Evolutionary conservation across 306 rosid species (phyloP), one percentile per base, ranked within the genome.

Genomic region (Acacia confusa): DNA sequence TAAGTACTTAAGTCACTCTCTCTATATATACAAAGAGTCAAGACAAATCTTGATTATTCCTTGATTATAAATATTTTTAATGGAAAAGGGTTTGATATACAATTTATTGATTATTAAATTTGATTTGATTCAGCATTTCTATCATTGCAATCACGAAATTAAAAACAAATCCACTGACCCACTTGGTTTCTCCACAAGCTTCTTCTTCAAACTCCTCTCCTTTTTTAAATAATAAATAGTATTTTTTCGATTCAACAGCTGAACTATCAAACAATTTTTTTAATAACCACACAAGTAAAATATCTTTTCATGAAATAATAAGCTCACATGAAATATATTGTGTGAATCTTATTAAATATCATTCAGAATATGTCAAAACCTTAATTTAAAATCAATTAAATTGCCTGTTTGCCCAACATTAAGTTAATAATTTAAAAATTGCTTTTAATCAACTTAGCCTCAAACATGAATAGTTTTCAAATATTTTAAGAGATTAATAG

Each of bases 1-100:
- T 34, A 34, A 34, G 0, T 34, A 4, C 3, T 0, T 32, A 2
- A 1, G 3, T 30, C 32, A 1, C 32, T 2, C 32, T 30, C 32
- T 30, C 4, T 32, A 3, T 32, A 3, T 32, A 3, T 32, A 30
- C 1, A 2, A 10, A 57, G 55, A 44, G 64, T 76, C 78, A 69
- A 76, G 43, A 69, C 32, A 30, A 58, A 70, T 75, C 15, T 69
- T 16, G 43, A 60, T 77, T 77, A 19, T 28, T 70, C 60, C 61
- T 27, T 82, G 30, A 40, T 61, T n/a, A 77, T 25, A 22, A 61
- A 45, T 24, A 41, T 36, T 50, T 70, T 47, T 2, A 28, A 19
- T 10, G 20, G 34, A 47, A 41, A 65, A 48, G 27, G 61, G 36
- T 38, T 63, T 52, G 17, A 43, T 43, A 25, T 57, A 14, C 40